Percentiles rank a stretch among this genome's conserved stretches.
These are phyloP conservation scores for Trebouxia gelatinosa DNA, from an alignment of 163 green algal genomes.

Conservation along the genomic window DNA sequence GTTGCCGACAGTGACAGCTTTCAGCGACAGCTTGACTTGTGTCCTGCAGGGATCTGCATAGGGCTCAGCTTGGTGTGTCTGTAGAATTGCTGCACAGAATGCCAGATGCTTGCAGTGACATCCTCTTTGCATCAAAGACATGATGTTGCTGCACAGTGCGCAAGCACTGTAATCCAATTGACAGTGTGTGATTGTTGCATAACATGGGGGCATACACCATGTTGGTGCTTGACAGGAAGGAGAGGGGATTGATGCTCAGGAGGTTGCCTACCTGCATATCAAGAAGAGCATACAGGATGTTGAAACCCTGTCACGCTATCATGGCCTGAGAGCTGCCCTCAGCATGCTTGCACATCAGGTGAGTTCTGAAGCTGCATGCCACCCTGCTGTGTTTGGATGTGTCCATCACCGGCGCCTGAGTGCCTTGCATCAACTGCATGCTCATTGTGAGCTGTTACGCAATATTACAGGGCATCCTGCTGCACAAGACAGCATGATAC, in stretches of 20 bases:
- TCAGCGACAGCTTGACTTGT: too few relatives aligned
- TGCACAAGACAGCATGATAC: not conserved
- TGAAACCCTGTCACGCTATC: constrained; percentile 13
- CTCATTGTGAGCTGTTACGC: not conserved
- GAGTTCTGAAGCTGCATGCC: not conserved
- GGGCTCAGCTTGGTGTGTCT: not conserved
- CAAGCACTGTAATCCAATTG: not conserved
- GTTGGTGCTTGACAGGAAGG: not conserved
- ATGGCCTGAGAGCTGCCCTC: constrained; percentile 11
- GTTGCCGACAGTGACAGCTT: too few relatives aligned
- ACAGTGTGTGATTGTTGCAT: not conserved
- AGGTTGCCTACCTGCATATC: constrained; percentile 14
- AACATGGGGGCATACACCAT: not conserved
- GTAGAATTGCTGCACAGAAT: not conserved
- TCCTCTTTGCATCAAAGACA: not conserved
- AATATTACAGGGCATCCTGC: not conserved
- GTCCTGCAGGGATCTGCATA: not conserved
- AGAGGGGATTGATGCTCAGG: not conserved
- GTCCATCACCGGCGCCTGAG: not conserved
- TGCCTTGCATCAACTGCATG: not conserved
- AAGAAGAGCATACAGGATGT: constrained; percentile 9
- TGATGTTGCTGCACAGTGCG: too few relatives aligned
- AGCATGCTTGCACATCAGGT: constrained; percentile 20
- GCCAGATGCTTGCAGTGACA: not conserved
- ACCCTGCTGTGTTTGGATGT: not conserved